Percentiles rank a stretch among this genome's conserved stretches.
phyloP scores from a whole-genome alignment of 2,329 filamentous ascomycete genomes.

The Dichotomopilus funicola region DNA sequence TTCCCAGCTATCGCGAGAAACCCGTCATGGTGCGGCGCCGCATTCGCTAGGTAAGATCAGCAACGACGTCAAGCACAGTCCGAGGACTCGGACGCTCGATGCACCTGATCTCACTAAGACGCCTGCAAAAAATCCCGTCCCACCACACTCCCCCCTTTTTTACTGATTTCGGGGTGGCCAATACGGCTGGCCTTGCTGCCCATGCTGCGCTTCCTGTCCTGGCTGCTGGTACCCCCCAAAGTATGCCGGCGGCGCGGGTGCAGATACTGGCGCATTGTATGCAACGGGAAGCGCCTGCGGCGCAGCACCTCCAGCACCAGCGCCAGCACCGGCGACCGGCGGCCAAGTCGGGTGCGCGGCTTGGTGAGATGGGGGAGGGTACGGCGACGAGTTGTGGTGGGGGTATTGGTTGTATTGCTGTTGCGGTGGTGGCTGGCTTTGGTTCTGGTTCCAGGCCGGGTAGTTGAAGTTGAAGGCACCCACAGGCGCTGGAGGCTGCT shows the following conservation, averaged over 20 bases:
- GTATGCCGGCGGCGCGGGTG: conserved; percentile 32
- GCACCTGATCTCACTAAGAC: too few relatives aligned
- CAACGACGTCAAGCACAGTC: too few relatives aligned
- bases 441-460: conserved; percentile 19
- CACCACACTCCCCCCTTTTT: too few relatives aligned
- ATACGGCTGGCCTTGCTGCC: conserved; percentile 22
- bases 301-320: not conserved
- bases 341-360: not conserved
- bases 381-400: conserved; percentile 21
- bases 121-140: too few relatives aligned
- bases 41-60: not conserved
- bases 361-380: conserved; percentile 14
- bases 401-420: conserved; percentile 25
- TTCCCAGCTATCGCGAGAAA: too few relatives aligned
- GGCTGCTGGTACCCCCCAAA: conserved; percentile 42
- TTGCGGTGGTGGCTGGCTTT: conserved; percentile 7
- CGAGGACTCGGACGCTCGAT: too few relatives aligned
- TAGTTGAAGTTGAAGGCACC: conserved; percentile 19
- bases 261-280: conserved; percentile 30
- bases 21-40: not conserved
- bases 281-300: conserved; percentile 33
- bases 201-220: conserved; percentile 24
- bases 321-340: too few relatives aligned
- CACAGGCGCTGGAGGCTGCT: conserved; percentile 13
- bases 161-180: conserved; percentile 11